Evolutionary conservation across 495 filamentous ascomycete genomes (phyloP), one percentile per base, ranked within the genome.

Genomic region (Aspergillus baeticus): DNA sequence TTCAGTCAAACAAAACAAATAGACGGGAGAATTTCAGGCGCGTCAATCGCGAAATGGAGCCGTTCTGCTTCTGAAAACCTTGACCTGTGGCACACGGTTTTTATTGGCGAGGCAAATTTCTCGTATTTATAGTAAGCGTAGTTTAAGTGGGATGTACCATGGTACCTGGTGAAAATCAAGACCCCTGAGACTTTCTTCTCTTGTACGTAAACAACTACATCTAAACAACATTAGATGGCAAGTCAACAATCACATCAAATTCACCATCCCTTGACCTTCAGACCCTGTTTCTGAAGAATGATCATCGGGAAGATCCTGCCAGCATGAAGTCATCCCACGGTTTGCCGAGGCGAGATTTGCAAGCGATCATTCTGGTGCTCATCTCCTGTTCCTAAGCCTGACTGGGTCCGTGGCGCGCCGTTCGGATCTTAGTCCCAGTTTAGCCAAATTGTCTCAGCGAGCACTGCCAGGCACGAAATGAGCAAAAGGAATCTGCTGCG

Each of bases 381-480:
- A 62, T 61, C 59, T 57, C 64, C 57, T 60, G 64, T 64, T 64
- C 59, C 61, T 62, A 57, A 37, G 33, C 33, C 46, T 48, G 18
- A 35, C 3, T 26, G 45, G 56, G 48, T 31, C 22, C 13, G 51
- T 55, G 60, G 59, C 49, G 46, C 60, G 20, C 44, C 21, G 18
- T 57, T 43, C 53, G 53, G 46, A 42, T 57, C 36, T 42, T 42
- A 51, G 44, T 31, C 35, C 15, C 34, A 55, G 7, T 21, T 14
- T 31, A 10, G 43, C 34, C 39, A 41, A 38, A 20, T 35, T 37
- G 42, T 31, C 42, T 46, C 41, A 35, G 42, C 8, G 17, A 34
- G n/a, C 36, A 17, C 36, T 11, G 21, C 17, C 45, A 36, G 31
- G 11, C 15, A 33, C n/a, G 20, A 38, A 50, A 50, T 50, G 47